Conservation (phyloP, 2,329 filamentous ascomycete species). For the Pestalotiopsis sp. region DNA sequence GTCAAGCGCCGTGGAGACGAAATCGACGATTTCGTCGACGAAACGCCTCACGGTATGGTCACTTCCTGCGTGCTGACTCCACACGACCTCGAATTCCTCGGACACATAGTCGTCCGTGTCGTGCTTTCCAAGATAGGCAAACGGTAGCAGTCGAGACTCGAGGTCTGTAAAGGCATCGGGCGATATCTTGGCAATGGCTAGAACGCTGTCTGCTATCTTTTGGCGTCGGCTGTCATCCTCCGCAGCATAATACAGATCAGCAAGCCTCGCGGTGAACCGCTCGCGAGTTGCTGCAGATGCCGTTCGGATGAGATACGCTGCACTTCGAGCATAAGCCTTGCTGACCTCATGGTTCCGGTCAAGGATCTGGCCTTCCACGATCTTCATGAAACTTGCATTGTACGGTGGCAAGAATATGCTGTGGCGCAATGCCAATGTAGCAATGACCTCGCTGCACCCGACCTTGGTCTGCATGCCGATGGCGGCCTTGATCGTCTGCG, state of each 20-base stretch:
- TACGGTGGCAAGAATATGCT: constrained; percentile 74
- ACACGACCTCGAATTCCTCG: constrained; percentile 81
- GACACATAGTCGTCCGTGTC: constrained; percentile 81
- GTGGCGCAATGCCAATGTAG: constrained; percentile 82
- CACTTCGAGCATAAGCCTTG: constrained; percentile 82
- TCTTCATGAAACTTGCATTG: constrained; percentile 73
- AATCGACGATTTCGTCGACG: constrained; percentile 75
- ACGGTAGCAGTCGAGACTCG: constrained; percentile 76
- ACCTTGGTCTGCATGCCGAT: constrained; percentile 94
- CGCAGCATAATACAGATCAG: constrained; percentile 77
- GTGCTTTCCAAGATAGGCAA: constrained; percentile 85
- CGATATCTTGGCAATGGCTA: constrained; percentile 82
- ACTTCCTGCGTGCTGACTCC: constrained; percentile 89
- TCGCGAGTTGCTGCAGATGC: constrained; percentile 52
- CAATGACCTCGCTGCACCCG: constrained; percentile 82
- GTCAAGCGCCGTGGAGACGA: constrained; percentile 71
- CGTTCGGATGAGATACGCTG: constrained; percentile 79
- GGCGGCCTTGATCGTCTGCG: constrained; percentile 79
- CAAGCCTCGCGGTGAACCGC: constrained; percentile 54
- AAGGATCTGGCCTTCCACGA: constrained; percentile 79
- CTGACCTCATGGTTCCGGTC: constrained; percentile 95
- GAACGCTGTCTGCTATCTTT: constrained; percentile 80
- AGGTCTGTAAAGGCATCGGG: constrained; percentile 85
- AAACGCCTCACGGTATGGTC: constrained; percentile 82
- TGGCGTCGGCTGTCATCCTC: constrained; percentile 77